phyloP scores from a whole-genome alignment of 2,329 filamentous ascomycete genomes.

The Hymenoscyphus fraxineus region DNA sequence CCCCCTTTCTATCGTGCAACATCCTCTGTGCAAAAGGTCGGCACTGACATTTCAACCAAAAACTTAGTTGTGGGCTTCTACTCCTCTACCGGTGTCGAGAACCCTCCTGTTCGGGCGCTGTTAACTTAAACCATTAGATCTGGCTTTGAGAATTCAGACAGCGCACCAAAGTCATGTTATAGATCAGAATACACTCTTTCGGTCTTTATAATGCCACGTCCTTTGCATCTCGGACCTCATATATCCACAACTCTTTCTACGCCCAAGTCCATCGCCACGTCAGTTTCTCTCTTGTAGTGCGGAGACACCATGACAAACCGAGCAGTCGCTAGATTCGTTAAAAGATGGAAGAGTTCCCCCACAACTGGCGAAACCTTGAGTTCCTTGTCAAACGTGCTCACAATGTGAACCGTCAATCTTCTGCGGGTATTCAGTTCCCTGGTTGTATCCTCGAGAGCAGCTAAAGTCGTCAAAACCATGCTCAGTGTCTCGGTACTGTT shows the following conservation, averaged over 20 bases:
- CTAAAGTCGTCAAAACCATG: slow-evolving; percentile 2
- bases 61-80: slow-evolving; percentile 2
- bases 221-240: neutral
- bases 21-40: neutral
- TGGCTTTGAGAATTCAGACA: neutral
- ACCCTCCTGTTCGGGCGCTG: neutral
- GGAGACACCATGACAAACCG: neutral
- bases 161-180: neutral
- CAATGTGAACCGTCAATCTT: neutral
- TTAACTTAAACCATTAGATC: slow-evolving; percentile 3
- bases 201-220: neutral
- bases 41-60: neutral
- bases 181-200: neutral
- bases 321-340: neutral
- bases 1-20: too few relatives aligned
- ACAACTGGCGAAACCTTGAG: neutral
- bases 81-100: neutral
- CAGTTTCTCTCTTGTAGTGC: too few relatives aligned
- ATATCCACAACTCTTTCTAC: neutral
- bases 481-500: neutral
- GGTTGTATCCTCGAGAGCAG: neutral
- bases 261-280: neutral
- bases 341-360: slow-evolving; percentile 1
- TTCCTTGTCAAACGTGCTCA: neutral
- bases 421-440: neutral